Evolutionary conservation across 2,329 filamentous ascomycete genomes (phyloP), one percentile per base, ranked within the genome.

Genomic region (Bipolaris zeicola): DNA sequence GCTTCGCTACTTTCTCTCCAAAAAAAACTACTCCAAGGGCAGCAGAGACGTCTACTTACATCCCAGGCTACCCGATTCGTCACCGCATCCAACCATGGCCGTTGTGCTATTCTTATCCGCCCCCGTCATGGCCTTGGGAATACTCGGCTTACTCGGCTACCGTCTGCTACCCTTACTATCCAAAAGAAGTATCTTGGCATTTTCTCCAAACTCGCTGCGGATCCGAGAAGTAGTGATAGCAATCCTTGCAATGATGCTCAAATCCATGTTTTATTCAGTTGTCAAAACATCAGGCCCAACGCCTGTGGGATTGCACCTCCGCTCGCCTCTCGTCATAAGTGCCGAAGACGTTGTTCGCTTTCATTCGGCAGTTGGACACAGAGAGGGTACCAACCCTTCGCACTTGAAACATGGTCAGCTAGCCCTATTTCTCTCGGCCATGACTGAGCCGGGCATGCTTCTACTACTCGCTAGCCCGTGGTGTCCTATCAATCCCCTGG

Each of bases 371-470:
- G 41, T 48, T 7, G 51, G 52, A 33, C 20, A 14, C 18, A 24
- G 28, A 41, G 43, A 16, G 18, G 34, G 11, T 16, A 20, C 20
- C 20, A 10, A 20, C 11, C 13, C 6, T 14, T 13, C 22, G 20
- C 6, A 22, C 14, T 31, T 55, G 13, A 33, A 33, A n/a, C 24
- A 43, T 37, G 10, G 33, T 8, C 55, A 58, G 6, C 36, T 55
- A 5, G 24, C 48, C 18, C 24, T 55, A 4, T 48, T 58, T n/a
- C 16, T 58, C 7, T 50, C 55, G 13, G 52, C 52, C 11, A 45
- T 55, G 51, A 55, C 52, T 16, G 52, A 55, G 20, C 41, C 55
- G 1, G 55, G 51, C 14, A 58, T 58, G 55, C 52, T 58, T 22
- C 37, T 58, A 24, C 52, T 55, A n/a, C 47, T 58, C 33, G 33